Conservation (phyloP, 768 basidiomycete species). For the Suillus variegatus region DNA sequence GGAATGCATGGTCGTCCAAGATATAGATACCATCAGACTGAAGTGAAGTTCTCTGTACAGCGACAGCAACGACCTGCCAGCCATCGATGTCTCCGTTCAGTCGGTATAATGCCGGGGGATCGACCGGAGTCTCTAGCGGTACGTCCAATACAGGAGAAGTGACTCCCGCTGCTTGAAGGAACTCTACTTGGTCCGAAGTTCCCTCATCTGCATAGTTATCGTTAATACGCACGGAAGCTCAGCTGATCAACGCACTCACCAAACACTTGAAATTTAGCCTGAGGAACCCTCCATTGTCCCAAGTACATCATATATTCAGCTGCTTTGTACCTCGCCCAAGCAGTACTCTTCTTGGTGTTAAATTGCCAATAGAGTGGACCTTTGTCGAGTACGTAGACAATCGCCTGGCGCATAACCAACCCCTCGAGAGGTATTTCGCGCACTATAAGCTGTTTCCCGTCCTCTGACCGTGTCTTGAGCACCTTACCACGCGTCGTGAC, state of each 20-base stretch:
- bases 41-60: constrained; percentile 35
- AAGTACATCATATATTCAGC: constrained; percentile 58
- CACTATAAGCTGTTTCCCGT: constrained; percentile 36
- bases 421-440: constrained; percentile 49
- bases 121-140: constrained; percentile 9
- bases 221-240: not conserved
- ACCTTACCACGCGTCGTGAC: constrained; percentile 28
- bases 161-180: constrained; percentile 50
- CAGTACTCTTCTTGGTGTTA: constrained; percentile 54
- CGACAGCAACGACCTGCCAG: constrained; percentile 39
- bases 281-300: constrained; percentile 41
- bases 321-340: constrained; percentile 61
- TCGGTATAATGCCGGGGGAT: constrained; percentile 36
- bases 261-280: constrained; percentile 47
- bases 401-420: constrained; percentile 51
- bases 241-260: constrained; percentile 35
- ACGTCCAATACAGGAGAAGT: constrained; percentile 18
- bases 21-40: constrained; percentile 53
- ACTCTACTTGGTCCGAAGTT: constrained; percentile 43
- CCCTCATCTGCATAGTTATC: constrained; percentile 47
- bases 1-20: constrained; percentile 45
- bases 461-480: constrained; percentile 12
- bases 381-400: constrained; percentile 63
- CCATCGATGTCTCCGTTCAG: constrained; percentile 49
- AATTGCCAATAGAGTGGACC: constrained; percentile 53